Evolutionary conservation across 164 flowering plant species (phyloP), one percentile per base, ranked within the genome.

Genomic region (Chloranthus sessilifolius): DNA sequence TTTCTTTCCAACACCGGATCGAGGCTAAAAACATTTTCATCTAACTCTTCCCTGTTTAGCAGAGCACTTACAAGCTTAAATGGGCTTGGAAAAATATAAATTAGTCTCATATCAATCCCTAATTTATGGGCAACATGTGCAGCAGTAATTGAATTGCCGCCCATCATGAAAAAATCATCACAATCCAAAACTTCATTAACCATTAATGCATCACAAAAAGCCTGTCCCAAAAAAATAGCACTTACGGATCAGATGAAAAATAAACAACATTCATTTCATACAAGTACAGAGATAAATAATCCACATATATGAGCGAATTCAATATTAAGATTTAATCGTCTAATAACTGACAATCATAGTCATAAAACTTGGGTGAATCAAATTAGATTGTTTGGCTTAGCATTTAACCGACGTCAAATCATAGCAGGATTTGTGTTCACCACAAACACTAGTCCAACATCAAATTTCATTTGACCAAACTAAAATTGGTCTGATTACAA

Each of bases 131-230:
- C 70, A 72, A 65, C 76, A 66, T 83, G 87, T 43, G 98, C 96
- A 43, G 98, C 98, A 68, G 78, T 43, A 53, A 88, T 61, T 24
- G 98, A 91, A 68, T 80, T 73, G 31, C 98, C 98, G 52, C 98
- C 98, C 72, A 88, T 68, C 25, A 16, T 33, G 66, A 88, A 91
- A 63, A 91, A 91, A 63, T 91, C 82, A 68, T 83, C 92, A 72
- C 74, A 68, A 56, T 61, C 56, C 7, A 59, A 67, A 47, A 91
- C 38, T 49, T 77, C 64, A 62, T 77, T 73, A 58, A 76, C 74
- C 76, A 56, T 67, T 63, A 88, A 71, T 10, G 80, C 82, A 56
- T 76, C 70, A 67, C 70, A 58, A 70, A 88, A 91, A 31, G 80
- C 92, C 95, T 88, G 78, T 37, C 3, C 49, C 55, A 27, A 31